Evolutionary conservation across 2,329 filamentous ascomycete genomes (phyloP), one percentile per base, ranked within the genome.

Genomic region (Fusarium subtropicale): DNA sequence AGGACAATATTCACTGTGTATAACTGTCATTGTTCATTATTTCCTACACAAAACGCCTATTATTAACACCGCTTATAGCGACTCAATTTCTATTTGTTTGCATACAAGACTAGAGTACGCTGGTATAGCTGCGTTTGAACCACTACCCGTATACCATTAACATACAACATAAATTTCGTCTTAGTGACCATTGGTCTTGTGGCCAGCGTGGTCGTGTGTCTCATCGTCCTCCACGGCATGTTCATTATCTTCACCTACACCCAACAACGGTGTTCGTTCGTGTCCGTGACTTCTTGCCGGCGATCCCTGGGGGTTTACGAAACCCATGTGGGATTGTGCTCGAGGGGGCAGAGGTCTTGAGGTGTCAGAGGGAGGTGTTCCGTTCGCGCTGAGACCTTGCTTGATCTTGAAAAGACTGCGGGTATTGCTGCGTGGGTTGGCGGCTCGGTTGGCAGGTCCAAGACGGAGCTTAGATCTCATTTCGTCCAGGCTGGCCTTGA

Each of bases 361-460:
- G 22, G n/a, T 47, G 30, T 68, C 66, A 33, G 34, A 26, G 11
- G 36, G 50, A 38, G 47, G 38, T 39, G 64, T 66, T n/a, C 66
- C 57, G 20, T 55, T 58, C 15, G 64, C 22, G 18, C 59, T 56
- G 15, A 80, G 71, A 28, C 80, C 80, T 68, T 81, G 80, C 79
- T 92, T 92, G 71, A 91, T 89, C 77, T 91, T 91, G 71, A 92
- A 89, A 1, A 89, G 86, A 20, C 87, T 86, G 20, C 85, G 84
- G 2, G 88, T 90, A 59, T 84, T 85, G 76, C 86, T 88, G 22
- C 75, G 76, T 3, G 90, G 90, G 57, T 89, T 88, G 18, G 86
- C 85, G 8, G 90, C 90, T 22, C 86, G 85, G 74, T 91, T 92
- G 2, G 89, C 90, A 0, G 90, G 90, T 1, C 89, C 89, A 0